phyloP scores from a whole-genome alignment of 2,329 filamentous ascomycete species.

The Trichoderma afroharzianum region DNA sequence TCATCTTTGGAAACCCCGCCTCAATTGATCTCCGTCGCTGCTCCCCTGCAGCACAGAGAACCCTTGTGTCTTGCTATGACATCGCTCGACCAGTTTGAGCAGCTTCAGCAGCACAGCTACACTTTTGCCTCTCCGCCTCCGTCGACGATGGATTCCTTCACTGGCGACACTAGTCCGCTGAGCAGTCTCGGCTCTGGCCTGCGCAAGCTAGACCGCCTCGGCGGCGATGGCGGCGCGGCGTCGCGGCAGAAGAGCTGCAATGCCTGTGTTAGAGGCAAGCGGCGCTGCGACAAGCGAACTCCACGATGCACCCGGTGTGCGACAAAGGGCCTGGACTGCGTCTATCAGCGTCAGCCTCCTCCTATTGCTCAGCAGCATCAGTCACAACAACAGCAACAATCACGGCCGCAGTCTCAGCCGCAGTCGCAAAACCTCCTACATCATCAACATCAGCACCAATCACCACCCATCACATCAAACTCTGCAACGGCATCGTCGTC shows the following conservation, averaged over 20 bases:
- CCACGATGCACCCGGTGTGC: conserved; percentile 43
- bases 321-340: conserved; percentile 40
- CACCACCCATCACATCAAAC: conserved; percentile 20
- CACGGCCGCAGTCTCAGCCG: conserved; percentile 34
- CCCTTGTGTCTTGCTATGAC: neutral
- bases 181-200: neutral
- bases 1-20: neutral
- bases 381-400: neutral
- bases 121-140: neutral
- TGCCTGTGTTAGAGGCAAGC: conserved; percentile 45
- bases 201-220: neutral
- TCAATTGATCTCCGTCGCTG: neutral
- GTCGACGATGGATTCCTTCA: conserved; percentile 11
- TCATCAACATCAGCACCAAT: conserved; percentile 32
- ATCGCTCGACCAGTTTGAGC: neutral
- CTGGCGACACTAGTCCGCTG: neutral
- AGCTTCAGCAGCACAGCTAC: conserved; percentile 1
- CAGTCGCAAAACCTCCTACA: neutral
- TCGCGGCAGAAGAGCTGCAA: conserved; percentile 52
- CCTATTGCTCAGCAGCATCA: neutral
- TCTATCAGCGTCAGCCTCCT: conserved; percentile 38
- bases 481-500: neutral
- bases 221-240: conserved; percentile 24
- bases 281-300: conserved; percentile 44
- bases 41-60: neutral